phyloP scores from a whole-genome alignment of 805 yeast species.

The Monosporozyma aerobia region DNA sequence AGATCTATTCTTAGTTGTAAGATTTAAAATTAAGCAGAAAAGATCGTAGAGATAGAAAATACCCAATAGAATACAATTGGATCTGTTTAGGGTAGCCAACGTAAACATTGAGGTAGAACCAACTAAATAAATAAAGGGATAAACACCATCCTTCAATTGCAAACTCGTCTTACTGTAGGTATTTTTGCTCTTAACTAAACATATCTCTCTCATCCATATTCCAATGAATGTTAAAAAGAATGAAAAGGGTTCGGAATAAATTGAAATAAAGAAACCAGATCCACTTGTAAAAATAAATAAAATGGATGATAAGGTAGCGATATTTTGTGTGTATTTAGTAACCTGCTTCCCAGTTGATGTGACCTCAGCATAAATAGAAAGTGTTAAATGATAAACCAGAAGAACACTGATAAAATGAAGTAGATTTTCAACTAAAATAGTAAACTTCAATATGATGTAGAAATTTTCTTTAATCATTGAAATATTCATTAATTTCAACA shows the following conservation, averaged over 20 bases:
- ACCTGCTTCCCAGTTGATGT: background rate
- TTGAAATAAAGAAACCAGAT: slow-evolving; percentile 64
- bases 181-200: slow-evolving; percentile 9
- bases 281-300: slow-evolving; percentile 63
- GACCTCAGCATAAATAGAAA: slow-evolving; percentile 7
- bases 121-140: slow-evolving; percentile 3
- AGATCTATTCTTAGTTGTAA: slow-evolving; percentile 3
- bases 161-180: slow-evolving; percentile 11
- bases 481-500: slow-evolving; percentile 2
- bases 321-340: slow-evolving; percentile 9
- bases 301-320: slow-evolving; percentile 33
- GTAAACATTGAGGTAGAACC: slow-evolving; percentile 35
- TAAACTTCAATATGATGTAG: slow-evolving; percentile 38
- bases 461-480: slow-evolving; percentile 19
- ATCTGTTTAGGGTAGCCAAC: slow-evolving; percentile 53
- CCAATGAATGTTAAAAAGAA: slow-evolving; percentile 53
- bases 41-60: slow-evolving; percentile 53
- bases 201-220: slow-evolving; percentile 39
- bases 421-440: slow-evolving; percentile 42
- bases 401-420: slow-evolving; percentile 44
- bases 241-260: slow-evolving; percentile 70
- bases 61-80: slow-evolving; percentile 73
- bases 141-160: slow-evolving; percentile 5
- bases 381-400: slow-evolving; percentile 43
- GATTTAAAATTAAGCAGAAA: slow-evolving; percentile 11